Base-by-base conservation (phyloP, 2,329 filamentous ascomycete species). In the Cladophialophora exuberans region DNA sequence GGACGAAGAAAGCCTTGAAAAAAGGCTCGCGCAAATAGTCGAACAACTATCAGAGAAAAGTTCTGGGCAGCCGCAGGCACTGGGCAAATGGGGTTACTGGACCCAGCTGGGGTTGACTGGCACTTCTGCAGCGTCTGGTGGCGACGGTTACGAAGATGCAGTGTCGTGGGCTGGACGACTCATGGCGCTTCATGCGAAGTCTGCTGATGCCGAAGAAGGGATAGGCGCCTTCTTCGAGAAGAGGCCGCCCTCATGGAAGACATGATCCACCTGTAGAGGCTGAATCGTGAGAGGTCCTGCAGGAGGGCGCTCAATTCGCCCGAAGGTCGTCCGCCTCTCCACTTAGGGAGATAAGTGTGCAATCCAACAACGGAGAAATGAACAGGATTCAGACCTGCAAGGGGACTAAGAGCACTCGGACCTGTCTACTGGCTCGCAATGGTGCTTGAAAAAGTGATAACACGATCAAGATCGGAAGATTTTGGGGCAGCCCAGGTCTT, bases 21-120 rank as follows among this genome's bases (percentile, higher is more conserved):
- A 53, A 31, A 46, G 62, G 23, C 47, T 64, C 2, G 56, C 52
- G 4, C 38, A 53, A 20, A 61, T 62, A 17, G 57, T 60, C 13
- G 36, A 53, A 20, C 55, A 57, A 42, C 50, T 64, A n/a, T 33
- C 59, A 15, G 54, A 60, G 28, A 52, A 50, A 10, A 60, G 52
- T 6, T 58, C 60, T 1, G 58, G 46, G 11, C 62, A 64, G 44
- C 56, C 62, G 15, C 60, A 61, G 30, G 62, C 62, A 13, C 45
- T 64, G 11, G 62, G 62, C 10, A 64, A 64, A 51, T 64, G 62
- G 62, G 62, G 53, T 18, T 64, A 61, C 30, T 64, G 59, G 58
- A 64, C 62, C 15, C 62, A 64, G 18, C 13, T 62, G 28, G 47
- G 46, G n/a, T 41, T 62, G 20, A 56, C 28, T 9, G 59, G 59